A percentile compares a stretch with the other conserved stretches of the same genome.
phyloP scores from a whole-genome alignment of 1,284 basidiomycete genomes.

The Clitocybe nebularis region DNA sequence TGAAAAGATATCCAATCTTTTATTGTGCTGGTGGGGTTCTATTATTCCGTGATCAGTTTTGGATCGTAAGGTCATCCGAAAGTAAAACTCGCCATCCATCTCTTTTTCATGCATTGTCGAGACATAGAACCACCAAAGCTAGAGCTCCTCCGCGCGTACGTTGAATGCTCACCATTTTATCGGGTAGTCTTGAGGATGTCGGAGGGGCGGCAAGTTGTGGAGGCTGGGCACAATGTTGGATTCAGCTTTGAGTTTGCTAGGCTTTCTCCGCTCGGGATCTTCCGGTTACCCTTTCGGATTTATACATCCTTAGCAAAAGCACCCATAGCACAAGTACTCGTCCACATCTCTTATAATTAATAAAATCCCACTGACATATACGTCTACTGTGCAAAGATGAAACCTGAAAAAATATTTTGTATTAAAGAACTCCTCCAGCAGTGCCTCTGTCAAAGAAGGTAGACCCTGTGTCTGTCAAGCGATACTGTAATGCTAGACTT shows the following conservation, averaged over 20 bases:
- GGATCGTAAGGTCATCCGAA: slow-evolving; percentile 35
- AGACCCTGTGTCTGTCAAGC: slow-evolving; percentile 57
- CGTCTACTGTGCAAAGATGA: too few relatives aligned
- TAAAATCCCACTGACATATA: too few relatives aligned
- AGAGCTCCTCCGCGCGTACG: slow-evolving; percentile 33
- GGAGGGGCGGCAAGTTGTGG: slow-evolving; percentile 6
- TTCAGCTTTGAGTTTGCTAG: slow-evolving; percentile 1
- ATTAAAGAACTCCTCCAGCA: slow-evolving; percentile 56
- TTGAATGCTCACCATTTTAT: slow-evolving; percentile 43
- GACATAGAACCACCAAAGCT: slow-evolving; percentile 27
- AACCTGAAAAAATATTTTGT: too few relatives aligned
- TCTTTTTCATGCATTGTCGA: slow-evolving; percentile 19
- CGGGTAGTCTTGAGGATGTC: slow-evolving; percentile 17
- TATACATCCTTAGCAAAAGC: too few relatives aligned
- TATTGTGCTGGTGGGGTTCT: slow-evolving; percentile 23
- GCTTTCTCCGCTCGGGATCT: not conserved
- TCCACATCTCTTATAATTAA: too few relatives aligned
- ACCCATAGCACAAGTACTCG: too few relatives aligned
- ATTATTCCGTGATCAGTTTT: slow-evolving; percentile 10
- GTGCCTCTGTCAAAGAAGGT: slow-evolving; percentile 72
- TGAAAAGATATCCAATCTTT: slow-evolving; percentile 12
- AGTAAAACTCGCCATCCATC: slow-evolving; percentile 54
- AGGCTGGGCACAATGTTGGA: not conserved
- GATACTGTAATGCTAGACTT: slow-evolving; percentile 60
- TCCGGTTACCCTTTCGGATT: not conserved